Evolutionary conservation across 139 green algal species (phyloP).

Genomic region (Volvox africanus): DNA sequence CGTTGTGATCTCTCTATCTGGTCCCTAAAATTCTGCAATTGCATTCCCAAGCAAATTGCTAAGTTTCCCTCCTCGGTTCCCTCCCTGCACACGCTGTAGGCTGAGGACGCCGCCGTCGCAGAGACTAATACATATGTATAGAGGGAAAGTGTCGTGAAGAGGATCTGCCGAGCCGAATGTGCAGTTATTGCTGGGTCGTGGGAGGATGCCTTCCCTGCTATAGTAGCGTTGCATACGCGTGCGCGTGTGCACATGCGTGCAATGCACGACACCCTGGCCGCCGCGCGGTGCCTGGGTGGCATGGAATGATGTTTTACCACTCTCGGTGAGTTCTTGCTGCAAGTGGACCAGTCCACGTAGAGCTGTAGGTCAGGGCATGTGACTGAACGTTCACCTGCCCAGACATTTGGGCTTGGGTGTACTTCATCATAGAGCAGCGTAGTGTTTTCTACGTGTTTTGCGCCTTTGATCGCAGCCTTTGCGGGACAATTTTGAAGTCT

Average conservation of each 20-base stretch:
- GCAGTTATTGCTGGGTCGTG: constrained; percentile 9
- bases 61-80: too few relatives aligned
- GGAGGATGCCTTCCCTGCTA: not conserved
- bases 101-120: too few relatives aligned
- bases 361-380: constrained; percentile 2
- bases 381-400: not conserved
- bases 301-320: not conserved
- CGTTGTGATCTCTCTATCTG: too few relatives aligned
- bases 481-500: not conserved
- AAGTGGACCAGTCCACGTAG: not conserved
- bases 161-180: constrained; percentile 26
- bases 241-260: not conserved
- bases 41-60: too few relatives aligned
- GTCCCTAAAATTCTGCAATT: too few relatives aligned
- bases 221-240: too few relatives aligned
- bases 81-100: too few relatives aligned
- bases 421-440: not conserved
- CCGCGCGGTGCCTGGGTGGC: not conserved
- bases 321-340: constrained; percentile 11
- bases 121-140: not conserved
- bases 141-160: constrained; percentile 1
- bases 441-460: not conserved
- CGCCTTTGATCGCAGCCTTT: not conserved
- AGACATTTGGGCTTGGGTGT: not conserved
- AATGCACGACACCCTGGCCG: not conserved